These are phyloP conservation scores for Saccharomycopsis microspora DNA, from an alignment of 805 yeast species.

Conservation along the genomic window DNA sequence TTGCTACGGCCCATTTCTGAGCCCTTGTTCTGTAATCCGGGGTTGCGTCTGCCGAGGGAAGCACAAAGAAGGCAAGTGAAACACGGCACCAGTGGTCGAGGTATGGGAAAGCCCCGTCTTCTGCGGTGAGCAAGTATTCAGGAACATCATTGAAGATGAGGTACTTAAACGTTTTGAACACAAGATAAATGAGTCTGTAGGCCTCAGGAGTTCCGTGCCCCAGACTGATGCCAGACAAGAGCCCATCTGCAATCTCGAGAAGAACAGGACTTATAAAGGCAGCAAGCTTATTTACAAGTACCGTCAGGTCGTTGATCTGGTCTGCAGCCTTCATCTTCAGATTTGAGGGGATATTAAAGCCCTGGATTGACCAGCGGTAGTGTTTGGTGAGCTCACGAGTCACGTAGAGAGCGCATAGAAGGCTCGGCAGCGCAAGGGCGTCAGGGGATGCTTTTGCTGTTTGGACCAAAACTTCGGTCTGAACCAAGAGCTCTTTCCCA, in stretches of 20 bases:
- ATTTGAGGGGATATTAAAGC: conserved; percentile 27
- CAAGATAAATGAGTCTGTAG: conserved; percentile 37
- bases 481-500: conserved; percentile 9
- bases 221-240: not conserved
- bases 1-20: conserved; percentile 85
- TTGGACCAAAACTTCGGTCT: conserved; percentile 5
- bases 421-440: not conserved
- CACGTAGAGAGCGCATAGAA: conserved; percentile 6
- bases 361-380: conserved; percentile 14
- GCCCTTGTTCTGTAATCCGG: conserved; percentile 44
- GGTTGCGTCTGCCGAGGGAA: conserved; percentile 18
- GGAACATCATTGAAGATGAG: conserved; percentile 51
- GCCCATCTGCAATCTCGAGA: conserved; percentile 1
- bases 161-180: conserved; percentile 57
- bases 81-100: conserved; percentile 41
- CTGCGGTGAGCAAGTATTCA: conserved; percentile 29
- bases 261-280: conserved; percentile 12
- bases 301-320: conserved; percentile 9
- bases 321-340: conserved; percentile 20
- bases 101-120: conserved; percentile 27
- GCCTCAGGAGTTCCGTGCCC: not conserved
- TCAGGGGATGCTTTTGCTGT: conserved; percentile 19
- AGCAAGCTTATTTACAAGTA: conserved; percentile 7
- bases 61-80: conserved; percentile 48
- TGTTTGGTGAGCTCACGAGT: conserved; percentile 10